Evolutionary conservation across 352 stramenopile genomes (phyloP), one percentile per base, ranked within the genome.

Genomic region (Globisporangium mamillatum): DNA sequence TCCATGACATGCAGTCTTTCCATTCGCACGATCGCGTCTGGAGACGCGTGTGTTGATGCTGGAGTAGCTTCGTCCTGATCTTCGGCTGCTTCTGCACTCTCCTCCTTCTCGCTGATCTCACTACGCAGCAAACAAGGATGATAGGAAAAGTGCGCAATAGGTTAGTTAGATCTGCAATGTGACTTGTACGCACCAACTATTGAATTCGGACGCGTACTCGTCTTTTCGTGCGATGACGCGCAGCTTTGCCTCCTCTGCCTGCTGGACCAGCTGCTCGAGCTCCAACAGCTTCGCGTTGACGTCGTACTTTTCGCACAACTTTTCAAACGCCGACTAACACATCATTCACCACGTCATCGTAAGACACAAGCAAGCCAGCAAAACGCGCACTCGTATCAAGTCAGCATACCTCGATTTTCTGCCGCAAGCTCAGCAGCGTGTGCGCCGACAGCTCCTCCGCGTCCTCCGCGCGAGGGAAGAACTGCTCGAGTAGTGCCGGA

Each of bases 1-100:
- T 84, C 78, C 60, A 90, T 83, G 36, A 81, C 80, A 44, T 74
- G 78, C 29, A 88, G 68, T 16, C 77, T 69, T 64, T 90, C 78
- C 0, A 64, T 68, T 1, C 75, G 72, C 38, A 91, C 75, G 12
- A 81, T 63, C 18, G 76, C 68, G 34, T 81, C 74, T 1, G 82
- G 82, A 12, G 79, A 68, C 34, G 16, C 29, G 60, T 1, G 20
- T 22, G 18, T 18, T 24, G 29, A 44, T 27, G 27, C 29, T 24
- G 7, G 44, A 50, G 6, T 24, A 4, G 27, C 22, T 16, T 24
- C 27, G 16, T 52, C 24, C 25, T 53, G 44, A 14, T 72, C 61
- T 65, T 70, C 66, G 56, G 59, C 18, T 20, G 9, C 27, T 12
- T 10, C 27, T 20, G 64, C 60, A 66, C 59, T 36, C 22, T 70